A percentile compares a stretch with the other conserved stretches of the same genome.
Conservation (phyloP, 176 grass and related monocot genomes). For the Bonia amplexicaulis region DNA sequence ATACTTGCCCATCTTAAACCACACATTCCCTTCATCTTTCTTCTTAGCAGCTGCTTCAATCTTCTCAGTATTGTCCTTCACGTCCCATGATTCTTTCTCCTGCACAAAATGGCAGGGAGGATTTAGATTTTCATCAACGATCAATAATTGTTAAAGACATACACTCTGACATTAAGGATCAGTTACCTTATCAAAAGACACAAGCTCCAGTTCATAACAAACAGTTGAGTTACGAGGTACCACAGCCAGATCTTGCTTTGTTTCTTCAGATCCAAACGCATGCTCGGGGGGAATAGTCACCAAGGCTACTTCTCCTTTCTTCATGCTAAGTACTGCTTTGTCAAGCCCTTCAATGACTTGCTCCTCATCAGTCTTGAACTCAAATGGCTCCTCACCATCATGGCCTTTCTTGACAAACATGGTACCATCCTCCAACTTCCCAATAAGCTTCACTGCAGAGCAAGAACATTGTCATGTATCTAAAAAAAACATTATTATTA, state of each 20-base stretch:
- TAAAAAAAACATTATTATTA: background rate
- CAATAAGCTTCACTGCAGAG: constrained; percentile 65
- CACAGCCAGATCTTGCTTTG: constrained; percentile 49
- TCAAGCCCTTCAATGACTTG: constrained; percentile 86
- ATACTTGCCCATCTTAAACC: no score
- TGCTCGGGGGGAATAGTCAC: constrained; percentile 61
- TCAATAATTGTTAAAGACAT: background rate
- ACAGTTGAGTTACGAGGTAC: constrained; percentile 60
- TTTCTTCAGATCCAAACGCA: constrained; percentile 59
- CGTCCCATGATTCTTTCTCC: constrained; percentile 83
- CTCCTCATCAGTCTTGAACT: constrained; percentile 85
- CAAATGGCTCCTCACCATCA: constrained; percentile 58
- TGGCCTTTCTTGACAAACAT: constrained; percentile 77
- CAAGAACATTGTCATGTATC: background rate
- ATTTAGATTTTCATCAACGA: background rate
- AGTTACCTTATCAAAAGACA: constrained; percentile 76
- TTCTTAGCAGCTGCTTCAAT: constrained; percentile 74
- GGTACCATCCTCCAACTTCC: constrained; percentile 73
- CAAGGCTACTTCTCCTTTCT: constrained; percentile 66
- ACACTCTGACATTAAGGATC: background rate
- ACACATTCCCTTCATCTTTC: constrained; percentile 78
- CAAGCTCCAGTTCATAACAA: constrained; percentile 65
- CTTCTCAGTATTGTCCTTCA: constrained; percentile 67
- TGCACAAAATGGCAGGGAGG: background rate
- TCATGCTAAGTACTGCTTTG: constrained; percentile 68